Base-by-base conservation (phyloP, 1,284 basidiomycete species). In the Trichosporon faecale region DNA sequence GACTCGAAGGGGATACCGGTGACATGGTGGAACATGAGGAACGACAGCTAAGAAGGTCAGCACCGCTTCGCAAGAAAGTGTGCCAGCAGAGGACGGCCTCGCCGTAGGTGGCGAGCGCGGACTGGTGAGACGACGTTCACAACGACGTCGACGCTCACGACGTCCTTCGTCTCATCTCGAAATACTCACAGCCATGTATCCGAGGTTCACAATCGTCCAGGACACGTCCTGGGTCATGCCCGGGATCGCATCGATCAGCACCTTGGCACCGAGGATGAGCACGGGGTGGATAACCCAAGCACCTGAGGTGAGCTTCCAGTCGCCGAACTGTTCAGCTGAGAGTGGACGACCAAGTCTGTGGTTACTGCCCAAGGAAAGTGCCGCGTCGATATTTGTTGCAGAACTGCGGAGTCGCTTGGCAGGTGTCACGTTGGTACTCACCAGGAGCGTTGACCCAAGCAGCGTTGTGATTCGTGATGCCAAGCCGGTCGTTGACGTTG, bases 361-460 rank as follows among this genome's bases (percentile, higher is more conserved):
- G 49, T 12, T 52, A 12, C 23, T 11, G n/a, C 21, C 49, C 6
- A 46, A 46, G 14, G 49, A 3, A 52, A 52, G 6, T 21, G 49
- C 9, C 49, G 16, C 2, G n/a, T 25, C 18, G 49, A 52, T 11
- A 23, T 3, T 21, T 9, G 49, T 5, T 1, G 21, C 18, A 29
- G 27, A 29, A 14, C 29, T 61, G 57, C 27, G 57, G 29, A 33
- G 61, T 40, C 21, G 37, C 46, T 33, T 52, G 18, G 3, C 64
- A 27, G 27, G 25, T 14, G 12, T 29, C 7, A 11, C 11, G 14
- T 25, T 2, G 16, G 8, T 31, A 83, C 88, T 70, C 66, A 94
- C 95, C 96, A 85, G 99, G 99, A 73, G 92, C 90, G 81, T 99
- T 98, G 78, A 99, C 97, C 96, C 96, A 99, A 79, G 95, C 91